Evolutionary conservation across 177 flowering plant species (phyloP), one percentile per base, ranked within the genome.

Genomic region (Vitis hybrid): DNA sequence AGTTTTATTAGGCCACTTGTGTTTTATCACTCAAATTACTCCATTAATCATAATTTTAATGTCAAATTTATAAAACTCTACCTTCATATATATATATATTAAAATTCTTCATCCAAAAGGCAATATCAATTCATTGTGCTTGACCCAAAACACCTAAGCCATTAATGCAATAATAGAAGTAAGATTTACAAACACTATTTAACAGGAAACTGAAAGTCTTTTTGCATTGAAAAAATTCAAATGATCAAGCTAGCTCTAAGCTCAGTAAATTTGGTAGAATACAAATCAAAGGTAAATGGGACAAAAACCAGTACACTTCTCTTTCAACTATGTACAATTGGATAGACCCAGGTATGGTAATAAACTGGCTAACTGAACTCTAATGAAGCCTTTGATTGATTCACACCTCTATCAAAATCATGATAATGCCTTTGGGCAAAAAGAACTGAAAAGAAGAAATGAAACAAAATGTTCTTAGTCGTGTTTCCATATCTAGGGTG

Each of bases 401-500:
- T 27, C 30, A 27, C 30, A 27, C 81, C 67, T 54, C 74, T 72
- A 54, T 65, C 56, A 53, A 77, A 73, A 74, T 78, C 58, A 56
- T 75, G 68, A 76, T 71, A 76, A 65, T 66, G 67, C 83, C 85
- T 77, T 67, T 1, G 9, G n/a, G 41, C 15, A 61, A 64, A 32
- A 18, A 57, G 8, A 15, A 4, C 30, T 49, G 35, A 53, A 51
- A 53, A 51, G 30, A 21, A 58, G 4, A 24, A 65, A n/a, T n/a
- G 27, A 63, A 63, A 49, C 15, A 79, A 73, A 67, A 79, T 77
- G 71, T 83, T 72, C 80, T 81, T 82, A 82, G 79, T 71, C 76
- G 66, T 79, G 87, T 69, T 79, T 85, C 93, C 90, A 88, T 63
- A 86, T 53, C 70, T 83, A 86, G 67, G 80, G 88, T 46, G 87